phyloP scores from a whole-genome alignment of 2,329 filamentous ascomycete genomes.

The Triangularia setosa region DNA sequence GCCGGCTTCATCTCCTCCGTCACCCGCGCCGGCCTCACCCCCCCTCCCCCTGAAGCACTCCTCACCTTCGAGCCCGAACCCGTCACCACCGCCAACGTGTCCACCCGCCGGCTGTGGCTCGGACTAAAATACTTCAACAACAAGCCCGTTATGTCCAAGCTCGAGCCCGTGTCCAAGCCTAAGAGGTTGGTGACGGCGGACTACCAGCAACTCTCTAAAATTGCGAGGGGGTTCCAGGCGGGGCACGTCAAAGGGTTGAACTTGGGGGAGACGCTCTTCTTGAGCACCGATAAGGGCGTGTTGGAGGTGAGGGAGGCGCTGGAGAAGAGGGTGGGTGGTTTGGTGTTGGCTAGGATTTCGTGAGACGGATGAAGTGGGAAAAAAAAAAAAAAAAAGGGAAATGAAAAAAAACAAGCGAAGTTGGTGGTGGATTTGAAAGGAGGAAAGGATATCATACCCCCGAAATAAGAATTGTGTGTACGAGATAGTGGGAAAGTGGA shows the following conservation, averaged over 20 bases:
- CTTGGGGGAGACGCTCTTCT: slow-evolving; percentile 77
- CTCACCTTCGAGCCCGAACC: slow-evolving; percentile 47
- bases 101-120: slow-evolving; percentile 75
- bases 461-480: not conserved
- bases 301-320: slow-evolving; percentile 80
- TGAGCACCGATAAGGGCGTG: slow-evolving; percentile 73
- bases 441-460: not conserved
- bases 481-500: not conserved
- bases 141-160: slow-evolving; percentile 68
- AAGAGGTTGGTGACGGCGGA: slow-evolving; percentile 67
- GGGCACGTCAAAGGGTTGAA: slow-evolving; percentile 71
- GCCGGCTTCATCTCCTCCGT: slow-evolving; percentile 79
- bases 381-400: not conserved
- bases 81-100: slow-evolving; percentile 67
- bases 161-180: slow-evolving; percentile 68
- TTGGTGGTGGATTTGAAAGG: not conserved
- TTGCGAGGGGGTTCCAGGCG: slow-evolving; percentile 65
- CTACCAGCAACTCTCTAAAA: slow-evolving; percentile 55
- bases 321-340: slow-evolving; percentile 73
- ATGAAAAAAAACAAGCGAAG: not conserved
- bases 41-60: slow-evolving; percentile 46
- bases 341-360: slow-evolving; percentile 69
- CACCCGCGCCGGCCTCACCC: slow-evolving; percentile 61
- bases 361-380: slow-evolving; percentile 27
- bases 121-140: slow-evolving; percentile 88